Conservation (phyloP, 495 filamentous ascomycete genomes). For the Tuber indicum region DNA sequence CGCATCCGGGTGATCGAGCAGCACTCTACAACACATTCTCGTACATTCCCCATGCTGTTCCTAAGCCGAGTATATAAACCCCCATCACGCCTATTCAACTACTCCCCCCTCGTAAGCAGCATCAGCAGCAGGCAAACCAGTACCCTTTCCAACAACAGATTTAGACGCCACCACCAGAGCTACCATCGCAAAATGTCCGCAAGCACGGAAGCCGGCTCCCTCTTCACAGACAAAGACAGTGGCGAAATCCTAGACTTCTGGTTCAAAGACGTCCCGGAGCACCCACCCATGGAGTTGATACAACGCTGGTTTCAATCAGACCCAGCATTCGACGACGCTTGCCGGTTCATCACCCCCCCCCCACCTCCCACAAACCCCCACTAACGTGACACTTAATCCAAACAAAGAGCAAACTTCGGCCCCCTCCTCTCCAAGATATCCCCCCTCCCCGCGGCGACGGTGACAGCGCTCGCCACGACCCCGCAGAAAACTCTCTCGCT, state of each 20-base stretch:
- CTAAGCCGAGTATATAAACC: not conserved
- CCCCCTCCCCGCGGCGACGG: not conserved
- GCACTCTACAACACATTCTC: not conserved
- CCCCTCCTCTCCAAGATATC: constrained; percentile 18
- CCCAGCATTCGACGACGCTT: constrained; percentile 18
- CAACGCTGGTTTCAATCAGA: constrained; percentile 11
- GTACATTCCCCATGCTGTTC: not conserved
- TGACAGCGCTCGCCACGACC: constrained; percentile 23
- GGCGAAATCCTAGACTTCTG: constrained; percentile 21
- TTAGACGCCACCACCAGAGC: not conserved
- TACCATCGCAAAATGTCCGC: not conserved
- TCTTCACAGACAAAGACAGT: constrained; percentile 28
- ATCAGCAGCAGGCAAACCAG: not conserved
- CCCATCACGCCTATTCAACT: not conserved
- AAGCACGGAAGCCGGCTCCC: not conserved
- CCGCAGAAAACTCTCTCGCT: constrained; percentile 43
- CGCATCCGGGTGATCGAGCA: not conserved
- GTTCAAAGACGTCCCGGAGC: not conserved
- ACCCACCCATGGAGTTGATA: constrained; percentile 8
- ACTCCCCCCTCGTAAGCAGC: not conserved
- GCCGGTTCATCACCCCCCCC: constrained; percentile 18
- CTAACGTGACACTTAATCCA: not conserved
- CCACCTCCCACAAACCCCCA: not conserved
- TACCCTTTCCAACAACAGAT: not conserved
- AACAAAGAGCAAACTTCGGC: constrained; percentile 21